These are phyloP conservation scores for Cladorrhinum sp. DNA, from an alignment of 2,329 filamentous ascomycete genomes.

Conservation along the genomic window DNA sequence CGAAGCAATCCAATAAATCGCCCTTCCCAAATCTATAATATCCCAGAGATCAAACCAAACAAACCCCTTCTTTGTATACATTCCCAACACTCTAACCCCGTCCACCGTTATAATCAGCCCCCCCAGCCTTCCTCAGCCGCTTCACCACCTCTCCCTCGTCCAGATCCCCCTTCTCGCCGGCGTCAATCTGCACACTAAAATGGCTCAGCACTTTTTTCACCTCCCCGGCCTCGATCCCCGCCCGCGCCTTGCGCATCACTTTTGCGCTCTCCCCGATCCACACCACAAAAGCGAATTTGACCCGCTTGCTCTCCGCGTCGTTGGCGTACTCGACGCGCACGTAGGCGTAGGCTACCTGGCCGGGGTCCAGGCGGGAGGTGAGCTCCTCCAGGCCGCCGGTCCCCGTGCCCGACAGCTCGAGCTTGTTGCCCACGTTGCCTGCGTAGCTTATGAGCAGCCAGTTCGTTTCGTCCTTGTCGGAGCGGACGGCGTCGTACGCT, in stretches of 20 bases:
- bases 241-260: constrained; percentile 68
- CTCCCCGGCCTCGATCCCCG: constrained; percentile 63
- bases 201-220: constrained; percentile 63
- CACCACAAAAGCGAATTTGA: constrained; percentile 66
- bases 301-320: constrained; percentile 64
- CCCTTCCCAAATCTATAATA: too few relatives aligned
- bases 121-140: constrained; percentile 62
- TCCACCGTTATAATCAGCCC: constrained; percentile 68
- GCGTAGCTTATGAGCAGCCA: constrained; percentile 66
- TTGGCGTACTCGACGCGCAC: constrained; percentile 66
- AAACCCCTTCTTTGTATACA: too few relatives aligned
- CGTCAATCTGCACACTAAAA: constrained; percentile 63
- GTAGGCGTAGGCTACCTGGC: constrained; percentile 64
- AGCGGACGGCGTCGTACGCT: constrained; percentile 65
- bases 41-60: too few relatives aligned
- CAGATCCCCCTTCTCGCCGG: constrained; percentile 57
- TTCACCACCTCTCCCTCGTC: constrained; percentile 59
- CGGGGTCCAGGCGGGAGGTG: constrained; percentile 52
- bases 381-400: constrained; percentile 60
- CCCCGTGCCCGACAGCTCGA: constrained; percentile 56
- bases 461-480: constrained; percentile 62
- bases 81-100: constrained; percentile 52
- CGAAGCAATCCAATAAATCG: too few relatives aligned
- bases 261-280: constrained; percentile 66
- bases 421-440: constrained; percentile 51